A percentile compares a stretch with the other conserved stretches of the same genome.
Evolutionary conservation across 345 rosid species (phyloP).

Genomic region (Isatis tinctoria): DNA sequence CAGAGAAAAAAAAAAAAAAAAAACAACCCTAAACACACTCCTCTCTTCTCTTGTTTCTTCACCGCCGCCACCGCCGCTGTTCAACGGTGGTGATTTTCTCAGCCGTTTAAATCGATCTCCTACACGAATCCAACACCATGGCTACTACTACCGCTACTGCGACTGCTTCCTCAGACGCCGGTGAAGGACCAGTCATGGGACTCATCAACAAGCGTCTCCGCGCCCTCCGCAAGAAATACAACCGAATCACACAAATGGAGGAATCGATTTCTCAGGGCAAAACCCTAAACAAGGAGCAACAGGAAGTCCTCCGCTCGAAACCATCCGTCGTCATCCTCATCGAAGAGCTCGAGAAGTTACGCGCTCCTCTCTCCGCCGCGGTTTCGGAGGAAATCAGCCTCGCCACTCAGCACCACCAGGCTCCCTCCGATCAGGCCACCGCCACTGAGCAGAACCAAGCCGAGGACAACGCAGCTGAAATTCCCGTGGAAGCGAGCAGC

Average conservation of each 20-base stretch:
- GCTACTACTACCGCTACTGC: conserved; percentile 24
- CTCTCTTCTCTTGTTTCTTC: background rate
- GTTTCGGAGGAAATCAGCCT: conserved; percentile 67
- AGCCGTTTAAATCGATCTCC: background rate
- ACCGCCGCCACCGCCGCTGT: conserved; percentile 15
- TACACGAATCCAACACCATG: conserved; percentile 1
- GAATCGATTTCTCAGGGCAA: conserved; percentile 77
- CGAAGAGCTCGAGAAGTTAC: conserved; percentile 91
- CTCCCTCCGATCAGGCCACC: conserved; percentile 16
- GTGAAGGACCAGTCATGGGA: conserved; percentile 80
- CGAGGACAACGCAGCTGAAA: background rate
- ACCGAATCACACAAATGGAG: conserved; percentile 82
- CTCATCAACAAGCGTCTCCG: conserved; percentile 91
- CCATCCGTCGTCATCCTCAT: conserved; percentile 55
- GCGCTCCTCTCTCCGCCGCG: conserved; percentile 59
- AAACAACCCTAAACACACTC: conserved; percentile 27
- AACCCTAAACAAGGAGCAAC: conserved; percentile 74
- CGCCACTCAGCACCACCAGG: conserved; percentile 25
- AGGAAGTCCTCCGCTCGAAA: conserved; percentile 82
- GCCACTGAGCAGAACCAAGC: background rate
- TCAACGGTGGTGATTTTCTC: conserved; percentile 23
- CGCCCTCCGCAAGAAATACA: conserved; percentile 77
- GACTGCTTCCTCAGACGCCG: conserved; percentile 46
- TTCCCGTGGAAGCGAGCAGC: conserved; percentile 12
- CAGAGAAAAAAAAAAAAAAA: conserved; percentile 25